Base-by-base conservation (phyloP, 129 eudicot genomes). In the Solidago caesia region DNA sequence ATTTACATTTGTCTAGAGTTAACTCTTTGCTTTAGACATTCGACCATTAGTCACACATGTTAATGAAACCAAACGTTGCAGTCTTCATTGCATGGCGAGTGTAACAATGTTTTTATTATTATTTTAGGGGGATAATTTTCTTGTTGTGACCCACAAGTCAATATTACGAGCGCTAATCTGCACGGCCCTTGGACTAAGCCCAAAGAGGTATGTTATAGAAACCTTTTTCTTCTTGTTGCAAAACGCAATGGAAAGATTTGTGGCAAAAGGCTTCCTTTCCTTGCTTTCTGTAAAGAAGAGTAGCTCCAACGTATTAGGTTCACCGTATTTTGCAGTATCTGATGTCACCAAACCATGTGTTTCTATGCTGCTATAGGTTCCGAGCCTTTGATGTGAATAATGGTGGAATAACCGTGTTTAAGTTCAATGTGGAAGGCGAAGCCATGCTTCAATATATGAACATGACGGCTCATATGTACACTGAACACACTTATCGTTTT, bases 401-500 rank as follows among this genome's bases (percentile, higher is more conserved):
- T 73, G 93, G 96, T 41, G 96, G 96, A 65, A 64, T 90, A 74
- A 79, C 80, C 5, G 87, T 90, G 65, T 87, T 87, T 59, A 83
- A 83, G 68, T 81, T 90, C 71, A 90, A 90, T 74, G 75, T 70
- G 73, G 72, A 68, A 55, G 96, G 96, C 8, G 96, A 90, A 75
- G 83, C 96, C 57, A 85, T 90, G 92, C 92, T 90, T 60, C 84
- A 85, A 26, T 85, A 92, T n/a, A 69, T 85, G 89, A 90, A 87
- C 72, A 90, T 90, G 96, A 90, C 92, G 5, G 90, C 96, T 9
- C 96, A 90, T 72, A 90, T 90, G 92, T 90, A 87, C 80, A 70
- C 80, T 5, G 90, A 90, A 72, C 90, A 87, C 79, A 76, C 43
- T 10, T 90, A 90, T 77, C 71, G 74, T 72, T 90, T 79, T 65